Evolutionary conservation across 1,284 basidiomycete species (phyloP), one percentile per base, ranked within the genome.

Genomic region (Boletus mariae): DNA sequence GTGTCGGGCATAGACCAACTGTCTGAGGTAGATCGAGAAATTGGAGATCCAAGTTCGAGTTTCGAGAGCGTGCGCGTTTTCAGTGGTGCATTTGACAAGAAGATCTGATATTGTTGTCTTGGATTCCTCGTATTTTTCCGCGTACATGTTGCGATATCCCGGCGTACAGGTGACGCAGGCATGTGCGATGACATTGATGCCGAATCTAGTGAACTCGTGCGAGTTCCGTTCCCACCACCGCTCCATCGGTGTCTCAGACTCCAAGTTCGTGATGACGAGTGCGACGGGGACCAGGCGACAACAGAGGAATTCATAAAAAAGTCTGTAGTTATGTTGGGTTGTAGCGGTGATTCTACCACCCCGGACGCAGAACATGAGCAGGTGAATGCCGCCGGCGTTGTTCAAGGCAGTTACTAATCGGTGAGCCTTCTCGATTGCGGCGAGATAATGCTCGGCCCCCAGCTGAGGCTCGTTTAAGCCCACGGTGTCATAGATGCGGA

Each of bases 281-380:
- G 65, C 64, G 47, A 68, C 58, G 8, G 68, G 69, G 37, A 70
- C 68, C 41, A 57, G 29, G 25, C 63, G 56, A 31, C 59, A 53
- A 43, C 69, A 68, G 41, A 68, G 53, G 44, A 63, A 68, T 34
- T 67, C 64, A 55, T 68, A 53, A 53, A 68, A 68, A 4, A 68
- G 51, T 31, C 66, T 48, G 44, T 71, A 71, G 46, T 71, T 71
- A 23, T 66, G 57, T 17, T 67, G 67, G 26, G 63, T 61, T 15
- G 61, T 66, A 12, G 63, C 57, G 11, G 67, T 70, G 49, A 68
- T 58, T 46, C 67, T 68, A 34, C 68, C 66, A 12, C 65, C 66
- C 23, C 68, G 67, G 45, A 71, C 50, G 37, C 68, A 70, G 52
- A 68, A 70, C 9, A 68, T 44, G 43, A 68, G 67, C 4, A 71